Base-by-base conservation (phyloP, 345 rosid genomes). In the Atalantia buxifolia region DNA sequence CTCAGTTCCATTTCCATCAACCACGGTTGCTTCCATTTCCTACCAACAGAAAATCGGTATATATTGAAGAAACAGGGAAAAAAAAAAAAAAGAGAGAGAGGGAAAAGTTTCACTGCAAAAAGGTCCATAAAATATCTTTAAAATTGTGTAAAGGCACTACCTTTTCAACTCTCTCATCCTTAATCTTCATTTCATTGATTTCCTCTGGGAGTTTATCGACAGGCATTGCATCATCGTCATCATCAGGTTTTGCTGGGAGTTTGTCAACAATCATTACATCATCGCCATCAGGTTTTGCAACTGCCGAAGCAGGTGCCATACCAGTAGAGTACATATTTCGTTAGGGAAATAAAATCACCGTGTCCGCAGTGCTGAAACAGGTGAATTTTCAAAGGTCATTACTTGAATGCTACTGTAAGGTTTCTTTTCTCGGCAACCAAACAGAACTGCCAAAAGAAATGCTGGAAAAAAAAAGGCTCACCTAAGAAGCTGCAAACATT, bases 1-100 rank as follows among this genome's bases (percentile, higher is more conserved):
- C 72, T 83, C 86, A 14, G 86, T 83, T 59, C 85, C 81, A 81
- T 81, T 79, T n/a, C 88, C 86, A 81, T 83, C 83, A 36, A 86
- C 80, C 22, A 86, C 81, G 13, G 83, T 77, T 13, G 86, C 84
- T 79, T 86, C 88, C 78, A 81, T 79, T 77, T 86, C 88, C 88
- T 86, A 71, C 71, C 61, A 45, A 30, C 42, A 42, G 5, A 62
- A 45, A 45, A 31, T 28, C 12, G 12, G 28, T 60, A 60, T 6
- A 73, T 5, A 60, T 45, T 45, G 50, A 45, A 45, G 50, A 13
- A 45, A 10, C 14, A 3, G 16, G 4, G 25, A 73, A 13, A 33
- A 27, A 24, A 6, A 1, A 12, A 33, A 4, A 33, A 31, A n/a
- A n/a, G n/a, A n/a, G n/a, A n/a, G n/a, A n/a, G n/a, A n/a, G n/a